These are phyloP conservation scores for Vaccinium macrocarpon DNA, from an alignment of 148 eudicot species.

Conservation along the genomic window DNA sequence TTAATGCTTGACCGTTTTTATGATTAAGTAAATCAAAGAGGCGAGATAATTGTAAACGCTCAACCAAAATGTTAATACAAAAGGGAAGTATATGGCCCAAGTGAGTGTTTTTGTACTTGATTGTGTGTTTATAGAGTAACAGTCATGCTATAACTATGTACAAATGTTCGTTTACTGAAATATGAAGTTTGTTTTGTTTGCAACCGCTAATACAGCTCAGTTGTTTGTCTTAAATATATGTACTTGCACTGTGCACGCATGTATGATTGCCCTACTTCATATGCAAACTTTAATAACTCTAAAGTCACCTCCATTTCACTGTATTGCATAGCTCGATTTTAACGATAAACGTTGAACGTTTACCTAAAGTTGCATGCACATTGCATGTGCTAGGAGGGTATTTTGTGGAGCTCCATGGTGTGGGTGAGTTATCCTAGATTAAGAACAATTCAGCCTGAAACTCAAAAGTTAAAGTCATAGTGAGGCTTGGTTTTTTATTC, in stretches of 20 bases:
- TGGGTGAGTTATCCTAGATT: background rate
- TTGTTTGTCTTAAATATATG: background rate
- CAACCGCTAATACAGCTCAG: background rate
- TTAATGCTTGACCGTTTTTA: background rate
- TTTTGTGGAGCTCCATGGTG: background rate
- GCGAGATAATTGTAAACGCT: background rate
- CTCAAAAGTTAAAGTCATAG: background rate
- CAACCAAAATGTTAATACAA: background rate
- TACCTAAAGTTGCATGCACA: slow-evolving; percentile 2
- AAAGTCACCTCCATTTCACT: background rate
- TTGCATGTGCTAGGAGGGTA: background rate
- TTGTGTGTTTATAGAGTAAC: background rate
- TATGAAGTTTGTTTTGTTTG: background rate
- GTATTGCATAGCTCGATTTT: background rate
- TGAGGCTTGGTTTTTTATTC: background rate
- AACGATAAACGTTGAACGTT: background rate
- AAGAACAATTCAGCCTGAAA: background rate
- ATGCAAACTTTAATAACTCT: background rate
- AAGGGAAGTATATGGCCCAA: background rate
- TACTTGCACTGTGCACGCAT: background rate
- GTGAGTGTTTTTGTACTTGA: background rate
- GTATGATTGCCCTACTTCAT: background rate
- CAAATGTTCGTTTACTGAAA: background rate
- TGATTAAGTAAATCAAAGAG: slow-evolving; percentile 5
- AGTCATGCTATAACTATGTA: background rate